phyloP scores from a whole-genome alignment of 768 basidiomycete genomes.

The Tricholoma matsutake region DNA sequence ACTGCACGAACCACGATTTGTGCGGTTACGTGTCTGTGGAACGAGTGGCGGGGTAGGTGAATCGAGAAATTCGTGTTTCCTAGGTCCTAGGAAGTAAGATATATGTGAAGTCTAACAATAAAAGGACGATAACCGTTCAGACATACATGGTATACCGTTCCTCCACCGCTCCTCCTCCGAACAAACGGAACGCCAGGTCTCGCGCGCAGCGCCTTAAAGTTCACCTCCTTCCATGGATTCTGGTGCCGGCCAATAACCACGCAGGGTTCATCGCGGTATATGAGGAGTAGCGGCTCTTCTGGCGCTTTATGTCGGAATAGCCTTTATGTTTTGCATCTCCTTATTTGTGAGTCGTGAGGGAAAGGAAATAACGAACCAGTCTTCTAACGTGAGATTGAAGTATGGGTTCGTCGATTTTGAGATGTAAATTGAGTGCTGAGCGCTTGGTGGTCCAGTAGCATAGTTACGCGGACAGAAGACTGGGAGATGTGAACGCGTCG shows the following conservation, averaged over 20 bases:
- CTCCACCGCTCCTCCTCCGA: constrained; percentile 86
- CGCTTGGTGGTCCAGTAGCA: constrained; percentile 18
- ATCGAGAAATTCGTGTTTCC: constrained; percentile 98
- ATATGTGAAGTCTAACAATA: not conserved
- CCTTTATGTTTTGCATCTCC: constrained; percentile 17
- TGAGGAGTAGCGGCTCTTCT: constrained; percentile 68
- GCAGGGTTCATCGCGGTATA: constrained; percentile 87
- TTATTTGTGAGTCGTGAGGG: not conserved
- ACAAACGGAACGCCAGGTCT: constrained; percentile 67
- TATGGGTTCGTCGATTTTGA: constrained; percentile 80
- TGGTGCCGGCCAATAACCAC: constrained; percentile 95
- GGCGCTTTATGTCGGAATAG: constrained; percentile 71
- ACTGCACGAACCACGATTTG: constrained; percentile 77
- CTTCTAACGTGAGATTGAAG: constrained; percentile 89
- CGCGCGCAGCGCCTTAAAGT: constrained; percentile 53
- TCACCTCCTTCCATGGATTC: constrained; percentile 98
- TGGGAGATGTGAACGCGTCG: constrained; percentile 6
- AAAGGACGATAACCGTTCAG: not conserved
- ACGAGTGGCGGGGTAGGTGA: constrained; percentile 76
- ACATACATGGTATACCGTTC: constrained; percentile 93
- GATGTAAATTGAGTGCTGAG: constrained; percentile 58
- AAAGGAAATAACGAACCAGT: constrained; percentile 53
- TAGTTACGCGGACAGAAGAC: constrained; percentile 9
- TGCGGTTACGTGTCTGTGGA: constrained; percentile 77
- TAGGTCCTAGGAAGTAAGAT: constrained; percentile 61